phyloP scores from a whole-genome alignment of 1,284 basidiomycete species.

The Tremellales sp. region DNA sequence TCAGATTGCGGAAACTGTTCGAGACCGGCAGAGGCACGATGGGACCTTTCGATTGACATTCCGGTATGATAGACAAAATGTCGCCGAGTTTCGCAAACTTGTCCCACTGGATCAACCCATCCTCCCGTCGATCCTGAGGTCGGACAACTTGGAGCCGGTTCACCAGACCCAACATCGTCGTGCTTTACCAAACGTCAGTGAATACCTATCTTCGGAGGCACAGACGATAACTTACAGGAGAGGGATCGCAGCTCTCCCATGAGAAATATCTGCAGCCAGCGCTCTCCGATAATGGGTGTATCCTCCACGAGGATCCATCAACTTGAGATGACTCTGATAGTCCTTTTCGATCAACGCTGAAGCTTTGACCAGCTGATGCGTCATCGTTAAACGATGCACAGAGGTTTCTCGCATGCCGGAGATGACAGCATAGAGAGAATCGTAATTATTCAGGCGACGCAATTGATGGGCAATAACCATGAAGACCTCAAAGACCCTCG shows the following conservation, averaged over 20 bases:
- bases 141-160: conserved; percentile 34
- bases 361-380: conserved; percentile 32
- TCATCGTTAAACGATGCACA: conserved; percentile 39
- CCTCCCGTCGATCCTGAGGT: conserved; percentile 31
- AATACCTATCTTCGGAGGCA: background rate
- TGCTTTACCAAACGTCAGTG: conserved; percentile 12
- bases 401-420: conserved; percentile 46
- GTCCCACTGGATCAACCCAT: conserved; percentile 40
- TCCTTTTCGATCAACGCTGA: conserved; percentile 27
- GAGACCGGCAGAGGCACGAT: conserved; percentile 22
- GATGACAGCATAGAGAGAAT: conserved; percentile 44
- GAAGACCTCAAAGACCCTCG: conserved; percentile 45
- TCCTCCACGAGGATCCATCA: conserved; percentile 44
- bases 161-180: conserved; percentile 31
- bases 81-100: conserved; percentile 41
- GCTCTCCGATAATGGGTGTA: conserved; percentile 40
- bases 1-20: conserved; percentile 24
- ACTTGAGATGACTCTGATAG: conserved; percentile 36
- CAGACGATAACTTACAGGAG: conserved; percentile 45
- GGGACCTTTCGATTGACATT: conserved; percentile 35
- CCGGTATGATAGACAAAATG: conserved; percentile 33
- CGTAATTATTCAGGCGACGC: conserved; percentile 48
- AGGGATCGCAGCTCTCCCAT: conserved; percentile 42
- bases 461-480: conserved; percentile 43
- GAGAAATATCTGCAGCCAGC: conserved; percentile 36